Evolutionary conservation across 1,284 basidiomycete species (phyloP), one percentile per base, ranked within the genome.

Genomic region (Boletellus deceptivus): DNA sequence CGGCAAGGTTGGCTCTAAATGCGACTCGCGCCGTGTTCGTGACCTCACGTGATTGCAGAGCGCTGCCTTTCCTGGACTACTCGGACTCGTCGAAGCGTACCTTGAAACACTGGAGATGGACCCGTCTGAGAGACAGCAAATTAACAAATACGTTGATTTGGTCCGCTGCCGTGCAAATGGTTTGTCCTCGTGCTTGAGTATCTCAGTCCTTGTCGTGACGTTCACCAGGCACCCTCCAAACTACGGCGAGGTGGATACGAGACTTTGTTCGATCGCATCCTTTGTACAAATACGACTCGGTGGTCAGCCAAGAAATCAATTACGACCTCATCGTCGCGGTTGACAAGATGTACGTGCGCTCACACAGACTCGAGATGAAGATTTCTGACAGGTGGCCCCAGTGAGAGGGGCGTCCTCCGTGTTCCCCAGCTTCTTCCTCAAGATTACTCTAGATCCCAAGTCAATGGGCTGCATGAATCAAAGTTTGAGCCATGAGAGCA

Each of bases 161-260:
- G 76, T 98, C 58, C 82, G 83, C 56, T 73, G 78, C 46, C 77
- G 96, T 40, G 88, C 95, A 5, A 83, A 88, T 63, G 95, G 95
- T 86, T 46, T 59, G 80, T 71, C 3, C 10, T 33, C 37, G 36
- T 44, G 16, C 46, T 24, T 34, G 11, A 17, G n/a, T 40, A 9
- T 39, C 35, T 34, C 5, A 11, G 38, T 34, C 47, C 25, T 36
- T 44, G 40, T 17, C n/a, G 53, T 60, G 39, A 53, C 52, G 37
- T 55, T 35, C 46, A 41, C 43, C 51, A 92, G 91, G 93, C 16
- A 76, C 84, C 16, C 76, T 98, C n/a, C 71, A 85, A 63, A 99
- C 97, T 0, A 83, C 92, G 1, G 97, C 97, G 2, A 84, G 84
- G 8, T 99, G 93, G 93, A 94, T 98, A 51, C 82, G 97, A 25